Percentiles rank a stretch among this genome's conserved stretches.
phyloP scores from a whole-genome alignment of 257 asterid genomes.

The Jaltomata sinuosa region DNA sequence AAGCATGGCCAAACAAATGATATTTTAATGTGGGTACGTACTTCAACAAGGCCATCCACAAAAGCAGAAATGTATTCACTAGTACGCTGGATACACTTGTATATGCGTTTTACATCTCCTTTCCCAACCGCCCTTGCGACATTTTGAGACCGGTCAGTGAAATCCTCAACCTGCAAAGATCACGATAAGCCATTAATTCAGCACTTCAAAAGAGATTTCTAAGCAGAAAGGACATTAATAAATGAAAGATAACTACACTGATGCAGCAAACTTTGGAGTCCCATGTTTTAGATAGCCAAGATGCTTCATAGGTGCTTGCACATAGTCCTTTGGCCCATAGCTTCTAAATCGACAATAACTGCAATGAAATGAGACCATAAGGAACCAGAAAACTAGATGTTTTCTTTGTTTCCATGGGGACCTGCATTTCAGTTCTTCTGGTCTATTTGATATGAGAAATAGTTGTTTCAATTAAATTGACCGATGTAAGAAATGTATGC shows the following conservation, averaged over 20 bases:
- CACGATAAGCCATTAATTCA: conserved; percentile 5
- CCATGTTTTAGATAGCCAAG: conserved; percentile 84
- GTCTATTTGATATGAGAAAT: too few species aligned
- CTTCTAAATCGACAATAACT: conserved; percentile 74
- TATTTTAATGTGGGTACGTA: conserved; percentile 33
- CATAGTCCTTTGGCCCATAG: conserved; percentile 92
- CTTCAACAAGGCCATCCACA: conserved; percentile 46
- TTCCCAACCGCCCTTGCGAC: conserved; percentile 83
- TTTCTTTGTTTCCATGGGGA: too few species aligned
- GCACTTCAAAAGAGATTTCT: neutral
- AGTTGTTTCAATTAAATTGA: too few species aligned
- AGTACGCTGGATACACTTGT: conserved; percentile 53
- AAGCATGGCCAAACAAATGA: conserved; percentile 48
- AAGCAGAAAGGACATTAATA: neutral
- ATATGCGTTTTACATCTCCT: conserved; percentile 52
- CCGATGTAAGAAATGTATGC: too few species aligned
- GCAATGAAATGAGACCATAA: conserved; percentile 13
- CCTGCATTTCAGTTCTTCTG: too few species aligned
- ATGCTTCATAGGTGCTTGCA: conserved; percentile 58
- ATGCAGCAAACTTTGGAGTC: conserved; percentile 66
- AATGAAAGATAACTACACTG: conserved; percentile 38
- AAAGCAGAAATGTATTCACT: conserved; percentile 33
- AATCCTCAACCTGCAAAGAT: conserved; percentile 72
- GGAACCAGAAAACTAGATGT: neutral
- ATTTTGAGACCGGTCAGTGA: conserved; percentile 72